Base-by-base conservation (phyloP, 768 basidiomycete species). In the Phlegmacium glaucopus region DNA sequence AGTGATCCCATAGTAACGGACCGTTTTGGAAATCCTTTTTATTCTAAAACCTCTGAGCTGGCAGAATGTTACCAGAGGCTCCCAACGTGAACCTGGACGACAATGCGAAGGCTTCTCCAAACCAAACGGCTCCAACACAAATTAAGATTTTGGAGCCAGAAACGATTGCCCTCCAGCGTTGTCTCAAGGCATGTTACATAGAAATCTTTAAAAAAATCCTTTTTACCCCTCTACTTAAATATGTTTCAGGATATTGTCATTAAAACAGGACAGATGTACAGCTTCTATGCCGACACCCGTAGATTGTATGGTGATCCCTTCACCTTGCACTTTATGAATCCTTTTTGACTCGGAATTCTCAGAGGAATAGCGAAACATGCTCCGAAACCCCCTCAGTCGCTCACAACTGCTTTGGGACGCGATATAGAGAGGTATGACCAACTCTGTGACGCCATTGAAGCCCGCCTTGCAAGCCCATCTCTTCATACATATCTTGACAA, bases 341-440 rank as follows among this genome's bases (percentile, higher is more conserved):
- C 22, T 22, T 22, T 22, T 22, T 22, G 22, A 22, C 22, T 9
- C 38, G 43, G 27, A 16, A 42, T n/a, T n/a, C 47, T 42, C 47
- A 89, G 87, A 37, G 77, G 76, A 9, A 75, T 89, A 38, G 70
- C 76, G 41, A 75, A 75, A 42, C 72, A 83, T 55, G 76, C 79
- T 3, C 73, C 77, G 4, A 64, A 74, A 48, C 87, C 89, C 18
- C 87, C 87, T 9, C 79, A 69, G n/a, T 73, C 82, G 17, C 60
- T 90, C 10, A 81, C 78, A 3, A 69, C 79, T 3, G 74, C 84
- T 13, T 71, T 92, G 28, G 83, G 87, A 12, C 78, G 78, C 30
- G 87, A 89, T 58, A 70, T 90, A 3, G 87, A 90, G 60, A 84
- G 78, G 57, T 91, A 85, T 54, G 87, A 91, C 57, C 86, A 89